Evolutionary conservation across 352 stramenopile genomes (phyloP), one percentile per base, ranked within the genome.

Genomic region (Pythium angustatum): DNA sequence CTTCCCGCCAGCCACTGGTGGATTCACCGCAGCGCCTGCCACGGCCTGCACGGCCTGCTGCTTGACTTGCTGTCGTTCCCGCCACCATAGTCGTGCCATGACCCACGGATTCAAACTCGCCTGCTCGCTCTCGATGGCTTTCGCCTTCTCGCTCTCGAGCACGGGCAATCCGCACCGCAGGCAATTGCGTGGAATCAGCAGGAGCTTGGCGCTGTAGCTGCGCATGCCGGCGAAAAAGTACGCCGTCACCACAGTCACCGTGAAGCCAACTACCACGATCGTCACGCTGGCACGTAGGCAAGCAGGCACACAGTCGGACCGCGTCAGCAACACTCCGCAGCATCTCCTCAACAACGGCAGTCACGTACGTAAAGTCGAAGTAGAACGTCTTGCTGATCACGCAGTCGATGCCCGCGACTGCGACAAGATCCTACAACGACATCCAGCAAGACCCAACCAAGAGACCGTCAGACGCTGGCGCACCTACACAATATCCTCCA

Each of bases 331-430:
- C n/a, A n/a, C n/a, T n/a, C n/a, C n/a, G n/a, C n/a, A n/a, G n/a
- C n/a, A n/a, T n/a, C n/a, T n/a, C n/a, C n/a, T n/a, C n/a, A n/a
- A n/a, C n/a, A n/a, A n/a, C n/a, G n/a, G n/a, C n/a, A n/a, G n/a
- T 24, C n/a, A 44, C 45, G 22, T 24, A 92, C 83, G 75, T 84
- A 41, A 92, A 90, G 38, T 89, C 79, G 34, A 90, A 90, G 67
- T 90, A 92, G 43, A 82, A 92, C 1, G 67, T 90, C 50, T 79
- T 89, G n/a, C 71, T 76, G 58, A 92, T 72, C 14, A 92, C 73
- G 26, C 83, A 92, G 64, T 90, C 83, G 34, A 92, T 79, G 15
- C 83, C 81, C 21, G 81, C 83, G 27, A 92, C 85, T 0, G 81
- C 73, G 8, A 90, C 81, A 9, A 92, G 57, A 63, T 92, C 83